These are phyloP conservation scores for Trichoderma gamsii DNA, from an alignment of 495 filamentous ascomycete genomes.

Conservation along the genomic window DNA sequence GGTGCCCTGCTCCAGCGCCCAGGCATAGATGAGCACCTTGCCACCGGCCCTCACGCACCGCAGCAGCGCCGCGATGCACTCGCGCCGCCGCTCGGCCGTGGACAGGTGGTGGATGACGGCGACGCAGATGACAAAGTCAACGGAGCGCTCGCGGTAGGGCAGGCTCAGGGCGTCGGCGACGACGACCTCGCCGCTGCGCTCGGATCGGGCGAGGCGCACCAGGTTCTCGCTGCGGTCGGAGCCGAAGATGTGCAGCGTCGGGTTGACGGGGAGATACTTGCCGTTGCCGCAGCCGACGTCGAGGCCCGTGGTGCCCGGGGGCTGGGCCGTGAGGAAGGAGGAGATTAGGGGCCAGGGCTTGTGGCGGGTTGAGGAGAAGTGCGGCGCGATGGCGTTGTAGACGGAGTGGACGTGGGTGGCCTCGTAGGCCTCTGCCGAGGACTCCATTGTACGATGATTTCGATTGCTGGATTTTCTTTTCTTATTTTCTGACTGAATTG, in stretches of 20 bases:
- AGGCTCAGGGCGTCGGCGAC: constrained; percentile 65
- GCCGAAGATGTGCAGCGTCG: constrained; percentile 71
- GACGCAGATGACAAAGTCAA: constrained; percentile 93
- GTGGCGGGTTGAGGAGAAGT: constrained; percentile 93
- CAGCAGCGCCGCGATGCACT: constrained; percentile 68
- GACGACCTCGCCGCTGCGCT: constrained; percentile 46
- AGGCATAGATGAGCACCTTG: constrained; percentile 81
- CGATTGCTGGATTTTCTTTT: not conserved
- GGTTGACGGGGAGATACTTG: constrained; percentile 83
- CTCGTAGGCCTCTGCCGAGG: constrained; percentile 58
- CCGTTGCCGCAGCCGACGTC: constrained; percentile 96
- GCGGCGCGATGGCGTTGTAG: constrained; percentile 88
- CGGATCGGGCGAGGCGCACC: constrained; percentile 61
- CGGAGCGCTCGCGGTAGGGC: constrained; percentile 62
- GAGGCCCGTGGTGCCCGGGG: constrained; percentile 72
- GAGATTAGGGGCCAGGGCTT: constrained; percentile 97
- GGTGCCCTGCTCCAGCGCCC: constrained; percentile 87
- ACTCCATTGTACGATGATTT: not conserved
- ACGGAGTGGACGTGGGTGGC: constrained; percentile 81
- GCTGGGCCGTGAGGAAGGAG: constrained; percentile 61
- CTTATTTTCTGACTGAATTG: not conserved
- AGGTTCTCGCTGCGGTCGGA: constrained; percentile 82
- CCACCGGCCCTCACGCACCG: constrained; percentile 56
- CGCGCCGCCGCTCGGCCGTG: constrained; percentile 65
- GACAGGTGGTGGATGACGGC: constrained; percentile 94